A percentile compares a stretch with the other conserved stretches of the same genome.
Conservation (phyloP, 306 rosid genomes). For the Dryas octopetala region DNA sequence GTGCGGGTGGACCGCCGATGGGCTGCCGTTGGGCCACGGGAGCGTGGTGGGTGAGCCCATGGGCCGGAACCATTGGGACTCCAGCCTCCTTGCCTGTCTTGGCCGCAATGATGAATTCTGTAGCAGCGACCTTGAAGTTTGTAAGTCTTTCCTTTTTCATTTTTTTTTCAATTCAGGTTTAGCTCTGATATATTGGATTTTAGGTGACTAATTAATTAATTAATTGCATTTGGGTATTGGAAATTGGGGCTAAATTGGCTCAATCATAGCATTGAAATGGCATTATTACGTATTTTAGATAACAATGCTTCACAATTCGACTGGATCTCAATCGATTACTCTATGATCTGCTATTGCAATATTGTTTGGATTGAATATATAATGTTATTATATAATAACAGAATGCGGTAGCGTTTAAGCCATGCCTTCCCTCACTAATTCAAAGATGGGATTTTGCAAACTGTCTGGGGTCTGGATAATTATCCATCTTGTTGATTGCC, state of each 20-base stretch:
- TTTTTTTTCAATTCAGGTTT: not conserved
- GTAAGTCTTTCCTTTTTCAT: conserved; percentile 42
- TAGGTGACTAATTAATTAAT: not conserved
- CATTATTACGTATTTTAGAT: not conserved
- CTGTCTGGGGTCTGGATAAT: not conserved
- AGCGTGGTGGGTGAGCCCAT: conserved; percentile 89
- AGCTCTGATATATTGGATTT: not conserved
- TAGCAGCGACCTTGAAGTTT: conserved; percentile 97
- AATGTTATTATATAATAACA: not conserved
- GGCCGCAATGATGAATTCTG: conserved; percentile 90
- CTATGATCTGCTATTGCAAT: not conserved
- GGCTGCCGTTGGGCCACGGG: conserved; percentile 64
- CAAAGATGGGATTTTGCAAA: not conserved
- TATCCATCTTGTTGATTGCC: not conserved
- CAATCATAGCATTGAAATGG: not conserved
- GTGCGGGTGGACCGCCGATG: conserved; percentile 78
- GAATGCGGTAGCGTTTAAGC: not conserved
- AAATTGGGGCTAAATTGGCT: not conserved
- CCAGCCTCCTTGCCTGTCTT: conserved; percentile 68
- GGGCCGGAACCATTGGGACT: conserved; percentile 69
- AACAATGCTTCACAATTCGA: not conserved
- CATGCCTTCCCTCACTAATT: not conserved
- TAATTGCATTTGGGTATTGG: not conserved
- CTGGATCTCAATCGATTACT: not conserved
- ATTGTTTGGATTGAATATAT: not conserved